phyloP scores from a whole-genome alignment of 345 rosid genomes.

The Citrus unshiu region DNA sequence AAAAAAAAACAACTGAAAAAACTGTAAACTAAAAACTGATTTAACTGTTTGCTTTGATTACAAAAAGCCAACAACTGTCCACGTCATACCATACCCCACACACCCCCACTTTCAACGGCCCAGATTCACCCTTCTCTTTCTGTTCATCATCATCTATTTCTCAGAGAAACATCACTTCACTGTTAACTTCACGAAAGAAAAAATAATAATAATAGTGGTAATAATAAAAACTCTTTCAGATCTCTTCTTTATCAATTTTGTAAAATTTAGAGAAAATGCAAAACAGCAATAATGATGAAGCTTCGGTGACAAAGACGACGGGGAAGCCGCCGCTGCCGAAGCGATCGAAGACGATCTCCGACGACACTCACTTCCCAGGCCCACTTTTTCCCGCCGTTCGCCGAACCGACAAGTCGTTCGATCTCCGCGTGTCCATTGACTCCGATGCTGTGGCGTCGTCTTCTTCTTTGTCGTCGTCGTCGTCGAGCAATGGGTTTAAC shows the following conservation, averaged over 20 bases:
- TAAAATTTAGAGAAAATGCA: neutral
- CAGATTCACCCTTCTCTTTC: conserved; percentile 1
- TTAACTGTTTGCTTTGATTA: too few species aligned
- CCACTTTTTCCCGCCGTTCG: conserved; percentile 61
- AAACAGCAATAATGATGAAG: conserved; percentile 11
- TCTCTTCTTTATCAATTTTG: too few species aligned
- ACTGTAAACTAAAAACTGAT: too few species aligned
- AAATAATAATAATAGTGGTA: too few species aligned
- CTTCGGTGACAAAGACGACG: conserved; percentile 18
- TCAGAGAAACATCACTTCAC: too few species aligned
- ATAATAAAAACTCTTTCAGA: too few species aligned
- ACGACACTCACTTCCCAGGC: conserved; percentile 45
- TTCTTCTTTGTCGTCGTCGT: neutral
- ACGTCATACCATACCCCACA: conserved; percentile 2
- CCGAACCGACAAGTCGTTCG: conserved; percentile 21
- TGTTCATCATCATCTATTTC: too few species aligned
- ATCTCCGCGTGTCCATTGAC: conserved; percentile 38
- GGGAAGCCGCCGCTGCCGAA: conserved; percentile 54
- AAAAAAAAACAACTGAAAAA: too few species aligned
- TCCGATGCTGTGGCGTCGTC: conserved; percentile 5
- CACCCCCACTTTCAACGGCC: conserved; percentile 1
- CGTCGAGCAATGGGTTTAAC: conserved; percentile 14
- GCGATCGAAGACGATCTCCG: conserved; percentile 41
- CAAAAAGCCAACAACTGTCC: neutral
- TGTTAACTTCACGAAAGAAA: too few species aligned